Conservation (phyloP, 2,329 filamentous ascomycete genomes). For the Diplodia mutila region DNA sequence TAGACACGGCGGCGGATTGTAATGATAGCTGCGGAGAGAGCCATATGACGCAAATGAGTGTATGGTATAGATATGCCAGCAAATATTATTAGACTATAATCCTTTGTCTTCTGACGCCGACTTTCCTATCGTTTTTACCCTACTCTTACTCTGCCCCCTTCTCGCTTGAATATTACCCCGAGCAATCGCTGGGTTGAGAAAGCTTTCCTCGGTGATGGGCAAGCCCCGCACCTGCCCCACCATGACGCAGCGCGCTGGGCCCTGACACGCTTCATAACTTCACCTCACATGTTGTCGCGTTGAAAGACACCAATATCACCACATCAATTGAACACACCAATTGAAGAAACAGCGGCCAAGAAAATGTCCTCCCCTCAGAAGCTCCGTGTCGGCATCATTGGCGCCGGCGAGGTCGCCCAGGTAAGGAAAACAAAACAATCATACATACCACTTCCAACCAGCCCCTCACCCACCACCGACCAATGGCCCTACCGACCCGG, state of each 20-base stretch:
- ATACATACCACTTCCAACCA: not conserved
- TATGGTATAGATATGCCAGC: not conserved
- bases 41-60: not conserved
- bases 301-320: not conserved
- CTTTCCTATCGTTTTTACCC: too few relatives aligned
- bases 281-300: not conserved
- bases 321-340: not conserved
- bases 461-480: not conserved
- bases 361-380: slow-evolving; percentile 10
- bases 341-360: not conserved
- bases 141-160: too few relatives aligned
- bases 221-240: slow-evolving; percentile 19
- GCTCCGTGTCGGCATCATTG: slow-evolving; percentile 24
- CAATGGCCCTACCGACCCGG: not conserved
- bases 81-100: not conserved
- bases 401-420: slow-evolving; percentile 27
- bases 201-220: not conserved
- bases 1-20: not conserved
- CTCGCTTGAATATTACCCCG: too few relatives aligned
- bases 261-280: not conserved
- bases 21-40: not conserved
- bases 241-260: slow-evolving; percentile 6
- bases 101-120: too few relatives aligned
- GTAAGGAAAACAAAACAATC: not conserved
- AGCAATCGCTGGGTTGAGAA: not conserved